Conservation (phyloP, 2,329 filamentous ascomycete species). For the Pseudopithomyces maydicus region DNA sequence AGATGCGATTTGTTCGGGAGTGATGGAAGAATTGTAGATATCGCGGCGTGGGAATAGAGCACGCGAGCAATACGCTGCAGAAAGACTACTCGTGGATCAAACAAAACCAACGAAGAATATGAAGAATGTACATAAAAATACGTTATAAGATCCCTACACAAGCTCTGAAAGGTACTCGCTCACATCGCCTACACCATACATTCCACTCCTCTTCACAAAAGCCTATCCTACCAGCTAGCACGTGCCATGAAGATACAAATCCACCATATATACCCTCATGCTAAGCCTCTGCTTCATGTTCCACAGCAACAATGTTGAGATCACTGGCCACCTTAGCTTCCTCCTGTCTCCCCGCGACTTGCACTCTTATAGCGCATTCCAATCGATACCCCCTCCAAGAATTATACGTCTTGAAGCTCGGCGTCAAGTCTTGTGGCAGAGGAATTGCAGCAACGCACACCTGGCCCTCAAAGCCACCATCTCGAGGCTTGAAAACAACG, state of each 20-base stretch:
- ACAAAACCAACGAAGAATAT: no score
- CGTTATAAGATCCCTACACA: no score
- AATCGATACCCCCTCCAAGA: conserved; percentile 18
- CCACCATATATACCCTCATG: not conserved
- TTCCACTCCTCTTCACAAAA: no score
- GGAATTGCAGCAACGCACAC: conserved; percentile 8
- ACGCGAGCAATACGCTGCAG: no score
- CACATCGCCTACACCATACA: no score
- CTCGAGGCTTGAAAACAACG: conserved; percentile 11
- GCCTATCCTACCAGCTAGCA: not conserved
- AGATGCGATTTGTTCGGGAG: no score
- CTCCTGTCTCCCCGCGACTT: conserved; percentile 16
- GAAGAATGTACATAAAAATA: no score
- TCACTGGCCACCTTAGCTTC: conserved; percentile 7
- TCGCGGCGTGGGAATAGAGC: no score
- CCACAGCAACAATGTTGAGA: conserved; percentile 18
- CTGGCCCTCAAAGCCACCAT: conserved; percentile 14
- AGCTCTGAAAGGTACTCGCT: no score
- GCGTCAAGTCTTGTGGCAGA: conserved; percentile 7
- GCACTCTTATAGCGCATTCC: conserved; percentile 8
- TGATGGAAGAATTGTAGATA: no score
- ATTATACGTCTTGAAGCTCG: conserved; percentile 22
- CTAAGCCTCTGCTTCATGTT: not conserved
- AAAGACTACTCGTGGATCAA: no score
- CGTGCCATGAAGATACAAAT: not conserved